Base-by-base conservation (phyloP, 23 red algal genomes). In the Gracilariopsis chorda region DNA sequence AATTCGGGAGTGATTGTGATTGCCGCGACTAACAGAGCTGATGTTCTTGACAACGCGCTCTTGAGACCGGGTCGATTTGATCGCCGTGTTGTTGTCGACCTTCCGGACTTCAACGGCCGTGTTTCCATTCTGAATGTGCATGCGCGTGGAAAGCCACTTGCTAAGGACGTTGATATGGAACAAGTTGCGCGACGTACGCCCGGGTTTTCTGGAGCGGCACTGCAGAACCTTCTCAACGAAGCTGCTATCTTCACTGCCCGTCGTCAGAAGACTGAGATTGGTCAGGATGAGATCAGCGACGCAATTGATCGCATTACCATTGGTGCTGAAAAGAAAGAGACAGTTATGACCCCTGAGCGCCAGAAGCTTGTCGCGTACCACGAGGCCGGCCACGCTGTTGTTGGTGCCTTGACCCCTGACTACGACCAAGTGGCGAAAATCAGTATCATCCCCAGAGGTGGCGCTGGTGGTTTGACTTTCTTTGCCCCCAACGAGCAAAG, bases 391-490 rank as follows among this genome's bases (percentile, higher is more conserved):
- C 97, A 99, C 67, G 97, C 97, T 1, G 47, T 99, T 56, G 93
- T 99, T 1, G 97, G 97, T 14, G 97, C 97, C 23, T 61, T 99
- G 58, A 96, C 93, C 39, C 93, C 97, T 4, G 93, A 92, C 51
- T 99, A 99, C 72, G 97, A 99, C 51, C 93, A 99, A 87, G 92
- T 95, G 17, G 91, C 91, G 43, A 99, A 99, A 49, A 95, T 99
- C 59, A 96, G 89, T 24, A 99, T 99, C 71, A 90, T 99, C 65
- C 97, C 97, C 9, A 83, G 97, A 39, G 97, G 97, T 57, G 93
- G 90, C 86, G 97, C 97, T 29, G 97, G 97, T 39, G 97, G 97
- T 27, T 45, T 99, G 7, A 99, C 97, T 0, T 99, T 99, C 78
- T 99, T 99, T 77, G 97, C 97, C 2, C 97, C 97, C 0, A 94